Evolutionary conservation across 768 basidiomycete genomes (phyloP).

Genomic region (Phaeotremella fagi): DNA sequence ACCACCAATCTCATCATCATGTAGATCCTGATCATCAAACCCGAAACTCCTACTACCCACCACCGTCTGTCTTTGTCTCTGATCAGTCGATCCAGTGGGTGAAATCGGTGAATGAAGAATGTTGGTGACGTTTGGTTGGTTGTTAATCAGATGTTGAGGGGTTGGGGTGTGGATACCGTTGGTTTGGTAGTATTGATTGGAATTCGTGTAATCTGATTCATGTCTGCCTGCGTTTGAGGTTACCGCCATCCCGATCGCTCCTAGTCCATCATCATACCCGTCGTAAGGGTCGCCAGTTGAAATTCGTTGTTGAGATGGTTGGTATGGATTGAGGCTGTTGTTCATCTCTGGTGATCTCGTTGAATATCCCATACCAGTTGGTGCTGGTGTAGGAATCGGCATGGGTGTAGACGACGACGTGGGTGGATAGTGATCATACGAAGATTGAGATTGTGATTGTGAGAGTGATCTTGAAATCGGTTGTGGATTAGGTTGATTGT

Average conservation of each 20-base stretch:
- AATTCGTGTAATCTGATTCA: conserved; percentile 24
- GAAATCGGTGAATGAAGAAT: conserved; percentile 1
- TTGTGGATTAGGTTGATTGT: background rate
- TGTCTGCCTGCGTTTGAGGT: conserved; percentile 9
- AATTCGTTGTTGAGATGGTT: conserved; percentile 17
- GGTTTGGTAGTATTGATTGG: conserved; percentile 12
- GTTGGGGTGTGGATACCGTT: conserved; percentile 4
- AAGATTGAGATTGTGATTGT: conserved; percentile 8
- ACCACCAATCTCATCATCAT: background rate
- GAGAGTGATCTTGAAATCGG: background rate
- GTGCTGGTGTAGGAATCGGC: conserved; percentile 2
- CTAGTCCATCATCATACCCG: conserved; percentile 35
- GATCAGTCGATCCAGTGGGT: background rate
- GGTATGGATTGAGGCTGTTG: background rate
- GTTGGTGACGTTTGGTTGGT: background rate
- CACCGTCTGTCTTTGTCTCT: background rate
- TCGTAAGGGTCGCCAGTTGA: conserved; percentile 22
- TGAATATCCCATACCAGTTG: conserved; percentile 9
- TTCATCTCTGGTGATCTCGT: conserved; percentile 1
- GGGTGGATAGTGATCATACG: conserved; percentile 11
- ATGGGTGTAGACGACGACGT: conserved; percentile 3
- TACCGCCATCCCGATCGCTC: conserved; percentile 30
- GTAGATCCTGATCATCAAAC: background rate
- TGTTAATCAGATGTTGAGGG: conserved; percentile 8
- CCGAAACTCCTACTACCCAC: background rate